A percentile compares a stretch with the other conserved stretches of the same genome.
Evolutionary conservation across 495 filamentous ascomycete species (phyloP).

Genomic region (Venustampulla echinocandica): DNA sequence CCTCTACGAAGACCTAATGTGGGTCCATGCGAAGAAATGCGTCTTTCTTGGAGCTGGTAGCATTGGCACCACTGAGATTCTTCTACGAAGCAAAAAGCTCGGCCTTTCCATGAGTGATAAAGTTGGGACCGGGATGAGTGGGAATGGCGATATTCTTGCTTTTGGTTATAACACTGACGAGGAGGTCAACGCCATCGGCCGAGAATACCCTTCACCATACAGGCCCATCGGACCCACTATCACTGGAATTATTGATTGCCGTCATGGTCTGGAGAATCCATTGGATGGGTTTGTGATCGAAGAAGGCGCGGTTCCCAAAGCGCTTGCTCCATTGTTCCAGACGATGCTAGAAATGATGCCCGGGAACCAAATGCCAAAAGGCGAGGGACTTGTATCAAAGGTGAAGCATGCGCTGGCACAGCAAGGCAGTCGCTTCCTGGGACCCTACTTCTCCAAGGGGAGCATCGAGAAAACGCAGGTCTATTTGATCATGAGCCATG

Average conservation of each 20-base stretch:
- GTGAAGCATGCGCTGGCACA: slow-evolving; percentile 38
- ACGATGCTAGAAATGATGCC: slow-evolving; percentile 48
- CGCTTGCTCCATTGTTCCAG: slow-evolving; percentile 47
- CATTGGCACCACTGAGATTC: slow-evolving; percentile 56
- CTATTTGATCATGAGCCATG: slow-evolving; percentile 66
- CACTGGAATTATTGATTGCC: slow-evolving; percentile 54
- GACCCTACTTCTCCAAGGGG: slow-evolving; percentile 46
- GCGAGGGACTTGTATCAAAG: slow-evolving; percentile 30
- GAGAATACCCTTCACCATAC: slow-evolving; percentile 35
- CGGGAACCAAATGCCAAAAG: slow-evolving; percentile 35
- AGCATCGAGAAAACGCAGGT: slow-evolving; percentile 51
- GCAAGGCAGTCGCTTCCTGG: slow-evolving; percentile 42
- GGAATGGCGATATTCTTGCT: slow-evolving; percentile 57
- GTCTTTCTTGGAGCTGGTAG: slow-evolving; percentile 54
- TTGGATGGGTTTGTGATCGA: slow-evolving; percentile 58
- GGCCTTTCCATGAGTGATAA: slow-evolving; percentile 48
- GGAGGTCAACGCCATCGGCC: slow-evolving; percentile 48
- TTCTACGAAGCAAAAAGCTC: slow-evolving; percentile 52
- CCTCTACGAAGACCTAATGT: slow-evolving; percentile 55
- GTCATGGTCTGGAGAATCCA: slow-evolving; percentile 41
- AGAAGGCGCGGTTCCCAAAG: slow-evolving; percentile 53
- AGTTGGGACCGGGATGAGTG: slow-evolving; percentile 55
- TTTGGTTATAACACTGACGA: slow-evolving; percentile 56
- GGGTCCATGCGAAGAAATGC: slow-evolving; percentile 54
- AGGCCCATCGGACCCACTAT: slow-evolving; percentile 56